Base-by-base conservation (phyloP, 2,329 filamentous ascomycete species). In the Phyllosticta citriasiana region DNA sequence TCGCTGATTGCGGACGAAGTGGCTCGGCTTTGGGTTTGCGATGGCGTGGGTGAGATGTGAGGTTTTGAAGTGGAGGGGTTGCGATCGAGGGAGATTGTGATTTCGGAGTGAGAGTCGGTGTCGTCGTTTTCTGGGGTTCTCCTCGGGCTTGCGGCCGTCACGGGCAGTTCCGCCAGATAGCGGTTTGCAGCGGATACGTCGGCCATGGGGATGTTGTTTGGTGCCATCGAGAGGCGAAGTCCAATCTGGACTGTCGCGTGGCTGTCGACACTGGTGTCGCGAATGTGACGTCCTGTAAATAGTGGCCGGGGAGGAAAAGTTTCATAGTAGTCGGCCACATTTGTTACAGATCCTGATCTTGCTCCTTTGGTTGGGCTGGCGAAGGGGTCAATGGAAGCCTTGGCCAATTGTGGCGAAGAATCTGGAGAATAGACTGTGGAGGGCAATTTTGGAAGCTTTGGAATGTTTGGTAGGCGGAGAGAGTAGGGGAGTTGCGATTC, bases 221-320 rank as follows among this genome's bases (percentile, higher is more conserved):
- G 73, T 12, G 72, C 73, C 5, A 75, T 64, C n/a, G 86, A 89
- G 60, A 89, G 77, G 10, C 87, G 82, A 16, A 89, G 77, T 1
- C 86, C 87, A 57, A 89, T 89, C 68, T 88, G 86, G 10, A 89
- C 86, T 0, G 86, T 89, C 25, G 85, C 85, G 9, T 83, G 83
- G 53, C 86, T 88, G 16, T 78, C 78, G 52, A 84, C 77, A 0
- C 86, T 89, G 4, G 84, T 85, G 62, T 84, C 78, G 53, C 85
- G 79, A 19, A 77, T 75, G 67, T 82, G 82, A n/a, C 78, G 76
- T 14, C 70, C 68, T 4, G 71, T 72, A 52, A 74, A 73, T 57
- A 78, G 77, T 52, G 74, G 75, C 55, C 66, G 67, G 25, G 72
- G 71, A n/a, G 47, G 57, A 35, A 53, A 40, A 22, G 47, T 56